Evolutionary conservation across 2,329 filamentous ascomycete species (phyloP), one percentile per base, ranked within the genome.

Genomic region (Dothideomycetes sp.): DNA sequence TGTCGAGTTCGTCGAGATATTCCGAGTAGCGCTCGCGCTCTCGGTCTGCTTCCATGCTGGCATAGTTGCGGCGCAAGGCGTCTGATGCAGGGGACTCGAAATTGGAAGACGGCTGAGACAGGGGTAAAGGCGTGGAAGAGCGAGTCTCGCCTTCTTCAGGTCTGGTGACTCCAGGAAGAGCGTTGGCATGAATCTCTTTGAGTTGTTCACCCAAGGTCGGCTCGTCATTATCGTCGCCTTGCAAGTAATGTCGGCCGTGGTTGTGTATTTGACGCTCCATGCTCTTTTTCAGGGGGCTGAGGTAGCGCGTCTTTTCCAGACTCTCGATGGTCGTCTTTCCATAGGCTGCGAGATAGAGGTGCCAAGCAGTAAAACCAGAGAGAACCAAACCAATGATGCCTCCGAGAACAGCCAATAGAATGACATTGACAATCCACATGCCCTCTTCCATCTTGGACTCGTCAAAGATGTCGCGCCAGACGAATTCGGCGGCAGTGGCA

Each of bases 311-410:
- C 69, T 91, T 95, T 63, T 98, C 91, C 45, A 98, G 68, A 53
- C 83, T 94, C 61, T 98, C 91, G 45, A 98, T 95, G 3, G 91
- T 98, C 1, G 91, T 98, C 62, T 93, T 80, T 3, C 85, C 86
- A 18, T 75, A 74, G 40, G 74, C 66, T 1, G 85, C 84, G 1
- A 98, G 72, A 59, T 83, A 77, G 42, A 96, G 72, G 67, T 98
- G 91, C 88, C 91, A 98, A 1, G 67, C 74, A 1, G 88, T 94
- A 57, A 98, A 98, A 0, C 84, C 86, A 10, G 80, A 80, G 15
- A 98, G 70, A 1, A 95, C 89, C 7, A 98, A 63, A 0, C 85
- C 86, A 47, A 98, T 93, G 51, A 98, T 93, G 11, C 88, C 89
- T 25, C 84, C 78, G 28, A 96, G 70, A 16, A 96, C 85, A 16